Evolutionary conservation across 495 filamentous ascomycete species (phyloP), one percentile per base, ranked within the genome.

Genomic region (Parachaetomium inaequale): DNA sequence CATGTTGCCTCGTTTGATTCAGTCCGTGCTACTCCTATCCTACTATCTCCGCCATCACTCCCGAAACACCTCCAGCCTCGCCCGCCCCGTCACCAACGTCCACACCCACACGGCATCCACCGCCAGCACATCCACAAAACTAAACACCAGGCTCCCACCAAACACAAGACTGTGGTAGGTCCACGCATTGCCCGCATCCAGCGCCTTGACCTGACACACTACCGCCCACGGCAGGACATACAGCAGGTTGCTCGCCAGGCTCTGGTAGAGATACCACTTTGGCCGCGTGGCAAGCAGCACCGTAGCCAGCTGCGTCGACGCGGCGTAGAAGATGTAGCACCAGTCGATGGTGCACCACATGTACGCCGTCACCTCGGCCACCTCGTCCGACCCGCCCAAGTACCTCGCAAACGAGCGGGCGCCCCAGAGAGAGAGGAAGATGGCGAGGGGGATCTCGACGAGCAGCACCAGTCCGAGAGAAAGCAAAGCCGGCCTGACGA

Each of bases 291-390:
- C 87, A 3, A 90, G 75, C 2, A 91, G 73, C 7, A 91, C 78
- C 2, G 84, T 78, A 0, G 87, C 82, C 8, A 90, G 72, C 66
- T 89, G 87, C n/a, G 81, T 85, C 17, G 78, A 81, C 26, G 83
- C 52, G 0, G 85, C 88, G 65, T 89, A 91, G 71, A 90, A 87
- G 55, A 91, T 85, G 70, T 91, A 91, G 70, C 87, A 88, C 88
- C 87, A 88, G 66, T 88, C 85, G 43, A 86, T 84, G 3, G 76
- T 86, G 66, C 79, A 76, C 88, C 88, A 91, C 88, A 91, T 92
- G 31, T 84, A 76, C 25, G 77, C 79, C 6, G 86, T 85, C 15
- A 90, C 85, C 3, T 74, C 63, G 0, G 88, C 82, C 1, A 91
- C 88, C 0, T 71, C 67, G 25, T 76, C 70, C 0, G 80, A 84